Evolutionary conservation across 2,329 filamentous ascomycete genomes (phyloP).

Genomic region (Sporothrix humicola): DNA sequence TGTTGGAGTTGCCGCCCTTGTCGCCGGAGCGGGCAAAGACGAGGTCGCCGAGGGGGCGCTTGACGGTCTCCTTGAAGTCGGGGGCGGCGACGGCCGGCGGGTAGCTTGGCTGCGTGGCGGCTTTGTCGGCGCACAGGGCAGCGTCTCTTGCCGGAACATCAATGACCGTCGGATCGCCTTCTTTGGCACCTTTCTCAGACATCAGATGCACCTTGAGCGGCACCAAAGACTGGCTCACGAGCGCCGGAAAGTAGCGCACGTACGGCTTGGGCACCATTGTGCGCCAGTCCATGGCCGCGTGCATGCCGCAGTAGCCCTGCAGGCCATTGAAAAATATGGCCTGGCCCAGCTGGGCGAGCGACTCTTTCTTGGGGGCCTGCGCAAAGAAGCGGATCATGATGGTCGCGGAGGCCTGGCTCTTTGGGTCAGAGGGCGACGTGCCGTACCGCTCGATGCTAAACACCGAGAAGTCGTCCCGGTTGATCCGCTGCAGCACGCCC

Average conservation of each 20-base stretch:
- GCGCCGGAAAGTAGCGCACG: constrained; percentile 46
- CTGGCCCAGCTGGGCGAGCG: constrained; percentile 31
- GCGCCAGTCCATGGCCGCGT: constrained; percentile 47
- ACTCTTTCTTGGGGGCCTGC: constrained; percentile 42
- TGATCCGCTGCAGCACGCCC: constrained; percentile 41
- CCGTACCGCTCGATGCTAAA: constrained; percentile 45
- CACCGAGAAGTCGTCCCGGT: constrained; percentile 40
- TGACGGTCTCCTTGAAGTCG: constrained; percentile 19
- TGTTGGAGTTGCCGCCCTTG: constrained; percentile 39
- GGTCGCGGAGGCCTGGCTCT: constrained; percentile 48
- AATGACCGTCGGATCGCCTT: not conserved
- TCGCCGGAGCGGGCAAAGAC: constrained; percentile 45
- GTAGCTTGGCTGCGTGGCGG: constrained; percentile 27
- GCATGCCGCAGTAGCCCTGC: constrained; percentile 44
- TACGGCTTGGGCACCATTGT: constrained; percentile 46
- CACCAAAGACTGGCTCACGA: constrained; percentile 35
- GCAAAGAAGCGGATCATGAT: constrained; percentile 52
- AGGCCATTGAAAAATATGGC: constrained; percentile 34
- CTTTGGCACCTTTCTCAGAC: not conserved
- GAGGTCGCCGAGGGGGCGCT: constrained; percentile 43
- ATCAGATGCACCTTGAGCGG: constrained; percentile 32
- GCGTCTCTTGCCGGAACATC: constrained; percentile 25
- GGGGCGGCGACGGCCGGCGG: constrained; percentile 32
- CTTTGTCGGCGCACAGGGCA: constrained; percentile 10
- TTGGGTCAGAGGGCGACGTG: constrained; percentile 38